These are phyloP conservation scores for Penicillium dipodomyicola DNA, from an alignment of 495 filamentous ascomycete genomes.

Conservation along the genomic window DNA sequence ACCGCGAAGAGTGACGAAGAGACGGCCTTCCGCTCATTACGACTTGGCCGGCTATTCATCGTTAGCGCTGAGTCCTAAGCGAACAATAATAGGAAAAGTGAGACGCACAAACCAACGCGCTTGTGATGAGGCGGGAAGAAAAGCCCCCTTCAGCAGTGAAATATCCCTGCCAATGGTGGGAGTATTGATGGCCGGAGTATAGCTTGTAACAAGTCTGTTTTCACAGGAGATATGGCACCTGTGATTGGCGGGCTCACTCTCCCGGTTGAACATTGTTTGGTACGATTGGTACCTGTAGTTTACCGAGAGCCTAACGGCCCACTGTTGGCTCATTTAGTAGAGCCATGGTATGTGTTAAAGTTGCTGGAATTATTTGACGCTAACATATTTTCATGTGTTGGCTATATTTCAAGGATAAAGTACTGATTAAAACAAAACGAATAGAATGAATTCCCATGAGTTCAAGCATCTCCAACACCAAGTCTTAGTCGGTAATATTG, in stretches of 20 bases:
- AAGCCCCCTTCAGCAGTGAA: background rate
- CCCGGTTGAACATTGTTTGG: background rate
- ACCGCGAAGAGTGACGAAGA: background rate
- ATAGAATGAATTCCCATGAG: no score
- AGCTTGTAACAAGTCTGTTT: background rate
- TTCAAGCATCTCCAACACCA: no score
- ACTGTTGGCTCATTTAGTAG: background rate
- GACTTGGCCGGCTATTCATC: conserved; percentile 2
- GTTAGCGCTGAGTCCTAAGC: background rate
- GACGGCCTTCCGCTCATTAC: conserved; percentile 3
- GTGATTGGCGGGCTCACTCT: background rate
- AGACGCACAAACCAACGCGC: conserved; percentile 1
- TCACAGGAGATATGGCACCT: background rate
- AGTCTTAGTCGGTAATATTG: no score
- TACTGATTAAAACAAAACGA: no score
- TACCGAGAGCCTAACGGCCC: background rate
- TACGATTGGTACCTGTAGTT: no score
- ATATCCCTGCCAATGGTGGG: background rate
- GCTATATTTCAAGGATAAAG: no score
- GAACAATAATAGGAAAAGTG: background rate
- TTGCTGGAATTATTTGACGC: no score
- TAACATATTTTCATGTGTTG: no score
- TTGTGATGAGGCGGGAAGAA: background rate
- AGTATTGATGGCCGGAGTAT: conserved; percentile 1
- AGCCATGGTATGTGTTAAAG: background rate